Conservation (phyloP, 352 stramenopile species). For the Globisporangium iwayamae region DNA sequence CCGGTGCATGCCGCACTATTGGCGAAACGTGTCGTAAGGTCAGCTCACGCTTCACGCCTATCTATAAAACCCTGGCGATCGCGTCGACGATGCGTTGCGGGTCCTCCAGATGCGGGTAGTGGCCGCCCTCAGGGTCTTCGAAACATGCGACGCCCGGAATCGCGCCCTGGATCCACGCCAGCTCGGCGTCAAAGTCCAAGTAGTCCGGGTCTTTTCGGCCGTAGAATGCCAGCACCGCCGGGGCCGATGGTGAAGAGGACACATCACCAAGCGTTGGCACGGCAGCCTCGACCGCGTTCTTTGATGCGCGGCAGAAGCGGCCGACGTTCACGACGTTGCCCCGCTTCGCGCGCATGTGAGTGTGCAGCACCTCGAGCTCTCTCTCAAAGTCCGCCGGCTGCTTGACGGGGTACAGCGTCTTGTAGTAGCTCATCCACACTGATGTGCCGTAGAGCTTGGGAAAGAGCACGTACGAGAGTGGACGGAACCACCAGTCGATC, state of each 20-base stretch:
- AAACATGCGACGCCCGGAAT: constrained; percentile 20
- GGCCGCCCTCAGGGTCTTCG: constrained; percentile 24
- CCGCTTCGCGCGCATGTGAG: constrained; percentile 19
- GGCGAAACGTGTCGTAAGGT: no score
- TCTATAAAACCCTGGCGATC: constrained; percentile 14
- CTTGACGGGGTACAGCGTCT: constrained; percentile 25
- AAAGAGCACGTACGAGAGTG: constrained; percentile 34
- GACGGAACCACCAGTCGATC: constrained; percentile 26
- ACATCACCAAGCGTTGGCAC: background rate
- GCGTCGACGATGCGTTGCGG: constrained; percentile 21
- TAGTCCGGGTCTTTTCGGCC: constrained; percentile 36
- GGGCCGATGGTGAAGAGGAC: no score
- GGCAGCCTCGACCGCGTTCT: constrained; percentile 21
- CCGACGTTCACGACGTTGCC: constrained; percentile 28
- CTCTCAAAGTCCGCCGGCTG: constrained; percentile 23
- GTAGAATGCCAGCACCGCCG: constrained; percentile 34
- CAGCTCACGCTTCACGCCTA: background rate
- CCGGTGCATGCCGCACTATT: background rate
- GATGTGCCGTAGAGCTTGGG: constrained; percentile 24
- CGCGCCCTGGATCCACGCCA: constrained; percentile 26
- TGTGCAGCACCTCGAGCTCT: constrained; percentile 23
- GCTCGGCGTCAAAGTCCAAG: constrained; percentile 24
- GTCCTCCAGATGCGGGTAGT: constrained; percentile 36
- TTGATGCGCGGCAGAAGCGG: constrained; percentile 21
- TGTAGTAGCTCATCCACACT: constrained; percentile 39